These are phyloP conservation scores for Leccinum arenicola DNA, from an alignment of 768 basidiomycete genomes.

Conservation along the genomic window DNA sequence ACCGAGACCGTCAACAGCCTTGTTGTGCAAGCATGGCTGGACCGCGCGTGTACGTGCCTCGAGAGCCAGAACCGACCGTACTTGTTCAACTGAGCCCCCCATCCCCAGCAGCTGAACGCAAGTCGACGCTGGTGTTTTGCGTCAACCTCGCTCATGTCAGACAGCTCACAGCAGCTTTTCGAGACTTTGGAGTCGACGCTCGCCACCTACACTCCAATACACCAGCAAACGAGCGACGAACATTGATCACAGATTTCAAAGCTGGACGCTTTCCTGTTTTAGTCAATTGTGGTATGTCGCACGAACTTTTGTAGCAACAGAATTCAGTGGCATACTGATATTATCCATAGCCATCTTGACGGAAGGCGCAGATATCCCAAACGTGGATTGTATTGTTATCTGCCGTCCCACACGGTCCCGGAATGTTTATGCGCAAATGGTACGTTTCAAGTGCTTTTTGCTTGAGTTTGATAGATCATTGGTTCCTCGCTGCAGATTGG, in stretches of 20 bases:
- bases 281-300: constrained; percentile 75
- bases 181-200: constrained; percentile 77
- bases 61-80: constrained; percentile 1
- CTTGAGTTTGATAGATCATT: not conserved
- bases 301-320: not conserved
- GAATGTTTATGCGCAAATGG: constrained; percentile 94
- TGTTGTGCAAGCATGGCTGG: constrained; percentile 81
- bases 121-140: constrained; percentile 92
- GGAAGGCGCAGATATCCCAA: constrained; percentile 93
- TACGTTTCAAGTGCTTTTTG: constrained; percentile 27
- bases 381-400: constrained; percentile 87
- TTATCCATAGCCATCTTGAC: constrained; percentile 67
- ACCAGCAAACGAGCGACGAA: constrained; percentile 57
- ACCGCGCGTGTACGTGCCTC: constrained; percentile 64
- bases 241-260: constrained; percentile 65
- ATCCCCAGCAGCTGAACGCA: constrained; percentile 48
- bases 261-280: constrained; percentile 78
- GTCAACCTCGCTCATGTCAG: constrained; percentile 81
- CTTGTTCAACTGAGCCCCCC: not conserved
- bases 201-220: constrained; percentile 75
- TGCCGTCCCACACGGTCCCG: constrained; percentile 86
- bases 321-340: not conserved
- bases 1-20: constrained; percentile 73
- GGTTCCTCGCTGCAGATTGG: constrained; percentile 66
- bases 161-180: constrained; percentile 70